phyloP scores from a whole-genome alignment of 2,329 filamentous ascomycete genomes.

The Parafenestella ontariensis region DNA sequence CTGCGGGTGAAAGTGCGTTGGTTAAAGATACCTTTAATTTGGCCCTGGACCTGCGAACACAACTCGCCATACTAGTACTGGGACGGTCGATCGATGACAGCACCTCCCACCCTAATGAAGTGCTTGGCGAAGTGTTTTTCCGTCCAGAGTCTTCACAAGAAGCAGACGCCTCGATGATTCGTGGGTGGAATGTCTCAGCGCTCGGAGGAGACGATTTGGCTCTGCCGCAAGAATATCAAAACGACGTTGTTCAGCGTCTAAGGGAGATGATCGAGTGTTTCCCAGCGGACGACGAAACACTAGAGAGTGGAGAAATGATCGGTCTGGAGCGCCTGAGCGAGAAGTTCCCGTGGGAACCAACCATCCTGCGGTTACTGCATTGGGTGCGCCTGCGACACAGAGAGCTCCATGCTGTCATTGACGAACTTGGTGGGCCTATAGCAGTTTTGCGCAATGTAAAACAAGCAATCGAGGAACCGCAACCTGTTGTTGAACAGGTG shows the following conservation, averaged over 20 bases:
- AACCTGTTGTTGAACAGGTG: conserved; percentile 5
- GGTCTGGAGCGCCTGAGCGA: conserved; percentile 55
- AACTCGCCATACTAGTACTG: conserved; percentile 58
- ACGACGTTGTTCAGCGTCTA: conserved; percentile 48
- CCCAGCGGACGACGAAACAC: conserved; percentile 38
- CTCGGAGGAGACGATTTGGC: conserved; percentile 48
- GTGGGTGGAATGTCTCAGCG: conserved; percentile 44
- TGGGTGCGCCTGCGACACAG: conserved; percentile 56
- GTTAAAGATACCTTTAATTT: conserved; percentile 56
- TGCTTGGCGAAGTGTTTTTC: conserved; percentile 54
- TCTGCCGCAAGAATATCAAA: conserved; percentile 46
- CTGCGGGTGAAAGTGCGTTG: conserved; percentile 51
- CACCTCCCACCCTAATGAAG: conserved; percentile 49
- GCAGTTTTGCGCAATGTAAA: conserved; percentile 46
- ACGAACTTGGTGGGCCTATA: conserved; percentile 52
- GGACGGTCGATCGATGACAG: conserved; percentile 39
- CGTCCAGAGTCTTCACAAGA: conserved; percentile 20
- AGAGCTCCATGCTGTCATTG: conserved; percentile 56
- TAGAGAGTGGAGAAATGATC: conserved; percentile 37
- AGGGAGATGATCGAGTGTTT: conserved; percentile 48
- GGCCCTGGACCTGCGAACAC: conserved; percentile 62
- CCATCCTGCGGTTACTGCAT: conserved; percentile 53
- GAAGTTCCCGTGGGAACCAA: conserved; percentile 59
- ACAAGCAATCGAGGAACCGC: conserved; percentile 23
- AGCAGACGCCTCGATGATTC: conserved; percentile 22